These are phyloP conservation scores for Candida silvicultrix DNA, from an alignment of 805 yeast genomes.

Conservation along the genomic window DNA sequence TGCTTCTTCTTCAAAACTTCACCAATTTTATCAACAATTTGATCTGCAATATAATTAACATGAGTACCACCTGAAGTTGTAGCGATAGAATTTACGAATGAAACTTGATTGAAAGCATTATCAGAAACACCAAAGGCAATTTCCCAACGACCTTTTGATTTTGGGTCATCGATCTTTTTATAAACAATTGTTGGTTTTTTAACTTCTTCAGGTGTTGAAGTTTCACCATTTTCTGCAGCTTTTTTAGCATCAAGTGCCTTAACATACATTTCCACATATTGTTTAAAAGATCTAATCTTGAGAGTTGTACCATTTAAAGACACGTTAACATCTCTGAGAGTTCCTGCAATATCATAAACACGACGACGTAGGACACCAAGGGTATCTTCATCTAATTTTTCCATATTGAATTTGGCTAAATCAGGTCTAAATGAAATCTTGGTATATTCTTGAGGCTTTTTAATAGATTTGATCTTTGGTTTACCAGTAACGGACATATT, in stretches of 20 bases:
- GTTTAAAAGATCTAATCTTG: slow-evolving; percentile 69
- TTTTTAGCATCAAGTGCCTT: slow-evolving; percentile 55
- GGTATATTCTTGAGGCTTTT: slow-evolving; percentile 68
- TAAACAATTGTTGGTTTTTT: slow-evolving; percentile 62
- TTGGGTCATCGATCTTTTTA: slow-evolving; percentile 61
- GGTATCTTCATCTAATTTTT: slow-evolving; percentile 72
- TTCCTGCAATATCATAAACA: slow-evolving; percentile 93
- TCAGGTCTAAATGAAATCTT: slow-evolving; percentile 88
- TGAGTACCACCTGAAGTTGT: slow-evolving; percentile 98
- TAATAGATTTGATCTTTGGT: slow-evolving; percentile 56
- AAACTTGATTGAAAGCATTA: slow-evolving; percentile 85
- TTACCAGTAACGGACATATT: slow-evolving; percentile 78
- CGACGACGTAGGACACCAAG: slow-evolving; percentile 84
- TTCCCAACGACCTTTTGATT: slow-evolving; percentile 68
- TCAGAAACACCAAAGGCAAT: slow-evolving; percentile 92
- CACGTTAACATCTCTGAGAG: slow-evolving; percentile 78
- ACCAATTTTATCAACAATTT: slow-evolving; percentile 68
- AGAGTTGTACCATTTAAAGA: slow-evolving; percentile 69
- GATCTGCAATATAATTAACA: slow-evolving; percentile 79
- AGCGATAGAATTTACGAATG: slow-evolving; percentile 96
- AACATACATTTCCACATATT: slow-evolving; percentile 84
- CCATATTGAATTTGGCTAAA: slow-evolving; percentile 78
- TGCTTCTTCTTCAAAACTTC: slow-evolving; percentile 70
- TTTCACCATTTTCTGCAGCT: slow-evolving; percentile 19
- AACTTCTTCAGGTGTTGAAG: slow-evolving; percentile 28